phyloP scores from a whole-genome alignment of 2,329 filamentous ascomycete genomes.

The Sphaerulina musiva region DNA sequence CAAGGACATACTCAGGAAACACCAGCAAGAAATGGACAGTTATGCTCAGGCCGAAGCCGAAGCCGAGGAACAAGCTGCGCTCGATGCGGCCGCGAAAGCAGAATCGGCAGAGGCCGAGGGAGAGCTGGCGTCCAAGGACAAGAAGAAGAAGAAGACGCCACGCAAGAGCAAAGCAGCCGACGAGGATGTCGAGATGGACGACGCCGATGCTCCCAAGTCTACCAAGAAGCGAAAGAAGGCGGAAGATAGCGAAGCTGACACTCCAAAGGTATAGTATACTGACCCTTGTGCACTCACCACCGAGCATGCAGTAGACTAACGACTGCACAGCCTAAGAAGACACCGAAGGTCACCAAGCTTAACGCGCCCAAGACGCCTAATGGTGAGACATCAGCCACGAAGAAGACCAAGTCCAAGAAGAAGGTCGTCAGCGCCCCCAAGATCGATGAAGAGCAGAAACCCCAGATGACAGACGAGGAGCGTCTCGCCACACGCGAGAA shows the following conservation, averaged over 20 bases:
- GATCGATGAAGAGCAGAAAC: slow-evolving; percentile 53
- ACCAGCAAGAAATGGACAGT: slow-evolving; percentile 48
- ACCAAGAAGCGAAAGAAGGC: slow-evolving; percentile 78
- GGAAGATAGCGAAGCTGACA: slow-evolving; percentile 60
- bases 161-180: slow-evolving; percentile 32
- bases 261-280: slow-evolving; percentile 48
- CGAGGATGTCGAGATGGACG: slow-evolving; percentile 51
- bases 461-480: slow-evolving; percentile 50
- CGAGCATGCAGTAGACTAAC: slow-evolving; percentile 24
- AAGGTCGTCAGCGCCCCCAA: slow-evolving; percentile 47
- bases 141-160: slow-evolving; percentile 41
- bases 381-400: slow-evolving; percentile 31
- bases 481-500: slow-evolving; percentile 53
- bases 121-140: slow-evolving; percentile 46
- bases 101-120: slow-evolving; percentile 34
- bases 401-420: slow-evolving; percentile 55
- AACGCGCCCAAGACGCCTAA: slow-evolving; percentile 40
- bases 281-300: background rate
- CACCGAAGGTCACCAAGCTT: slow-evolving; percentile 44
- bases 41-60: slow-evolving; percentile 31
- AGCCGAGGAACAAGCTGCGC: slow-evolving; percentile 35
- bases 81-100: slow-evolving; percentile 40
- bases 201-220: slow-evolving; percentile 55
- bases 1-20: slow-evolving; percentile 65
- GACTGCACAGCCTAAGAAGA: slow-evolving; percentile 42